Evolutionary conservation across 2,329 filamentous ascomycete genomes (phyloP).

Genomic region (Fusarium cicatricum): DNA sequence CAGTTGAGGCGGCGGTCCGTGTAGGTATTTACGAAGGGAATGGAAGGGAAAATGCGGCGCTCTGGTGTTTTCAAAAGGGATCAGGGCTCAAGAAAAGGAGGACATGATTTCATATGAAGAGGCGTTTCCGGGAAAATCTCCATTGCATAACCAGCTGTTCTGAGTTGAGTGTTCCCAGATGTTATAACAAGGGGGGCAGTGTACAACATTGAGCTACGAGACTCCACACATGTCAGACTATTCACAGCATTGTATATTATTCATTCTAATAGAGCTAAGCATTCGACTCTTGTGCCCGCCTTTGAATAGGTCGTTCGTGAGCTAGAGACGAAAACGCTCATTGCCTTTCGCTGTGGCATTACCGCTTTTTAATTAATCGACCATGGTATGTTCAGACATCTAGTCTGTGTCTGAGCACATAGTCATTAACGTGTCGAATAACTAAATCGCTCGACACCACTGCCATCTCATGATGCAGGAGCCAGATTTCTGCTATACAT

Average conservation of each 20-base stretch:
- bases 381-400: no score
- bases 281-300: no score
- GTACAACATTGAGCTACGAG: constrained; percentile 38
- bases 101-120: constrained; percentile 15
- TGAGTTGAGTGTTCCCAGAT: constrained; percentile 9
- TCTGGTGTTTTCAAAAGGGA: neutral
- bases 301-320: no score
- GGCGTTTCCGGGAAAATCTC: constrained; percentile 30
- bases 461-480: no score
- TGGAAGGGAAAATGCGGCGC: neutral
- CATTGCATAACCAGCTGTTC: constrained; percentile 13
- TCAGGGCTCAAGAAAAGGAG: neutral
- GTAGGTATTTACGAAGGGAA: constrained; percentile 5
- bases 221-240: constrained; percentile 36
- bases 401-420: no score
- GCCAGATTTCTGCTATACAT: no score
- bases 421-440: no score
- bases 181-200: constrained; percentile 20
- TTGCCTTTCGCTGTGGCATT: no score
- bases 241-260: constrained; percentile 34
- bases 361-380: no score
- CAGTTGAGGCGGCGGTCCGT: constrained; percentile 36
- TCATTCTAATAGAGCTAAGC: no score
- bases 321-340: no score
- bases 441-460: no score